phyloP scores from a whole-genome alignment of 306 rosid genomes.

The Trifolium fragiferum region DNA sequence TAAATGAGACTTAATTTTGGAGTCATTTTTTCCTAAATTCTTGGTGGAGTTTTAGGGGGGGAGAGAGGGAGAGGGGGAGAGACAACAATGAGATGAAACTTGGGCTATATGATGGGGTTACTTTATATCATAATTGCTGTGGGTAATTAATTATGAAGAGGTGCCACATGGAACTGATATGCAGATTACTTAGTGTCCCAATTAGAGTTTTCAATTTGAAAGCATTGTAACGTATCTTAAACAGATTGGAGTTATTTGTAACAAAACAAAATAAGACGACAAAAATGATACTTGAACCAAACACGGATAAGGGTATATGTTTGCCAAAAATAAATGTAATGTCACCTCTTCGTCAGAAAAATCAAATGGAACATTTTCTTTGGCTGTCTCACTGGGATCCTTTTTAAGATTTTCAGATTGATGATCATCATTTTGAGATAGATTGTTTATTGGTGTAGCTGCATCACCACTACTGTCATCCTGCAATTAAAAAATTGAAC shows the following conservation, averaged over 20 bases:
- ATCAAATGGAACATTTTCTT: conserved; percentile 56
- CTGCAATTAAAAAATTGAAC: conserved; percentile 56
- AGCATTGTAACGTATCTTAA: not conserved
- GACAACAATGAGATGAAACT: conserved; percentile 1
- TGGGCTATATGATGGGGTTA: not conserved
- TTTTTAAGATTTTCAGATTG: conserved; percentile 51
- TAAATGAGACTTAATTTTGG: conserved; percentile 1
- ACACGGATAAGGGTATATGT: not conserved
- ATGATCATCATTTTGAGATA: conserved; percentile 44
- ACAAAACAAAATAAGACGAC: not conserved
- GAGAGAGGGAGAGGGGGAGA: not conserved
- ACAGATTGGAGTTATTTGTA: not conserved
- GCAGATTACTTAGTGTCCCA: not conserved
- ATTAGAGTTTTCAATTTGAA: conserved; percentile 3
- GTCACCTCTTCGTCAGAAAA: conserved; percentile 85
- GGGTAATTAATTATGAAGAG: conserved; percentile 4
- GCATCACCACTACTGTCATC: conserved; percentile 58
- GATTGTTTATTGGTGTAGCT: conserved; percentile 46
- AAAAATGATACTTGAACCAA: conserved; percentile 1
- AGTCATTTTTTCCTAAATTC: not conserved
- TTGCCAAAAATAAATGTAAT: conserved; percentile 29
- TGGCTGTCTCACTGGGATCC: conserved; percentile 45
- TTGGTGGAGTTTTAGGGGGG: not conserved
- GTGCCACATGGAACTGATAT: conserved; percentile 2
- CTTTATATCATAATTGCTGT: not conserved